These are phyloP conservation scores for Nitzschia sp. DNA, from an alignment of 108 stramenopile species.

Conservation along the genomic window DNA sequence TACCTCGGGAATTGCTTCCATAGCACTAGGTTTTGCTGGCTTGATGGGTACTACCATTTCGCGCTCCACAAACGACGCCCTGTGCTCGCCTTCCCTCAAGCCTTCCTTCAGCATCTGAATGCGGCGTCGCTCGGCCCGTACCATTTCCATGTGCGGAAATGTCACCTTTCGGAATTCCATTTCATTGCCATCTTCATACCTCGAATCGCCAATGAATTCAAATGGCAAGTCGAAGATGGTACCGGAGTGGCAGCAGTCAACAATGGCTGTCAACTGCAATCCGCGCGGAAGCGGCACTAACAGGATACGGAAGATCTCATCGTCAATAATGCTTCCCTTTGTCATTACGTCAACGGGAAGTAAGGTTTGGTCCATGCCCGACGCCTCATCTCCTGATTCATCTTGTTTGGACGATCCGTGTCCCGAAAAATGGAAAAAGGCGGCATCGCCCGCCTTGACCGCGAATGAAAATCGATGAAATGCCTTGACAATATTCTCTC, in stretches of 20 bases:
- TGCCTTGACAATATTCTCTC: slow-evolving; percentile 63
- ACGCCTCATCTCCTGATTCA: slow-evolving; percentile 56
- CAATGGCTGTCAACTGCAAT: slow-evolving; percentile 37
- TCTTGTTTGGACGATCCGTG: slow-evolving; percentile 68
- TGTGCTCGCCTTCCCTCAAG: neutral
- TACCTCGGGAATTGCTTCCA: no score
- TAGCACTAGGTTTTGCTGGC: neutral
- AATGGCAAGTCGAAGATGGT: slow-evolving; percentile 74
- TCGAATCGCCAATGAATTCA: slow-evolving; percentile 46
- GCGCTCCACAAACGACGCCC: neutral
- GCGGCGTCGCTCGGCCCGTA: neutral
- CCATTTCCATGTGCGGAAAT: slow-evolving; percentile 24
- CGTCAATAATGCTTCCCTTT: slow-evolving; percentile 67
- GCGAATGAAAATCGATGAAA: slow-evolving; percentile 49
- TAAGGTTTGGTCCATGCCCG: slow-evolving; percentile 78
- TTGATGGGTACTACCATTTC: neutral
- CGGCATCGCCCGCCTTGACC: slow-evolving; percentile 49
- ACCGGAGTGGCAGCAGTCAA: slow-evolving; percentile 78
- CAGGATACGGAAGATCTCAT: slow-evolving; percentile 61
- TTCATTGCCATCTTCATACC: slow-evolving; percentile 5
- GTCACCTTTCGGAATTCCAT: neutral
- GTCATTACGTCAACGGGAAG: slow-evolving; percentile 66
- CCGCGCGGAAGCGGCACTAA: slow-evolving; percentile 65
- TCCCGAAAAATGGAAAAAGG: slow-evolving; percentile 60
- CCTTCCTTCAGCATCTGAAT: slow-evolving; percentile 1